Base-by-base conservation (phyloP, 75 land plant species). In the Picea glauca region DNA sequence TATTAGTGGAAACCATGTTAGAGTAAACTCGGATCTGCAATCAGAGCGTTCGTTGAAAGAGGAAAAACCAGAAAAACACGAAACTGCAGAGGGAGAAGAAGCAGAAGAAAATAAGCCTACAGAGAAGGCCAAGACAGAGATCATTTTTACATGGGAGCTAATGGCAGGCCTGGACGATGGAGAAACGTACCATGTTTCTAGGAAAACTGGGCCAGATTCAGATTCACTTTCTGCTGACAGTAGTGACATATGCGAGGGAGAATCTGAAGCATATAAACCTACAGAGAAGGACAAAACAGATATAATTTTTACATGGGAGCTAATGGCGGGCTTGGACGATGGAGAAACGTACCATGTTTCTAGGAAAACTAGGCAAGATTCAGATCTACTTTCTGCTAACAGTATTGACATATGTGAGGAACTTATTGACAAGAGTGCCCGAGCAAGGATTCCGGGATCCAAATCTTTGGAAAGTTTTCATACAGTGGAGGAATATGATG, bases 71-170 rank as follows among this genome's bases (percentile, higher is more conserved):
- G 50, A 40, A 67, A 33, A 67, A 17, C 18, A 15, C 21, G 40
- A 18, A 68, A 1, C 23, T n/a, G n/a, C 50, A 18, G 21, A 18
- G 23, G 72, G 43, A 40, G 72, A 40, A 68, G 72, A 68, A 40
- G 46, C 40, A 26, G 26, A 26, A 26, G 26, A 26, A 40, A 1
- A 40, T 46, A 68, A 40, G 18, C 20, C 46, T 32, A 68, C 23
- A 7, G 72, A 68, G 26, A 21, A 38, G 50, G 46, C 43, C 21
- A 70, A 7, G 3, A n/a, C 4, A 8, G 73, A 38, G 54, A 20
- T 70, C 43, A 70, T 70, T 70, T 15, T 33, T 20, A 70, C 54
- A n/a, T 70, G 74, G 74, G 74, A 70, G 54, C 74, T 70, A 17
- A 70, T 70, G 74, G 26, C 18, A 20, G 74, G 74, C 18, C 56